Conservation (phyloP, 148 eudicot genomes). For the Chenopodium berlandieri region DNA sequence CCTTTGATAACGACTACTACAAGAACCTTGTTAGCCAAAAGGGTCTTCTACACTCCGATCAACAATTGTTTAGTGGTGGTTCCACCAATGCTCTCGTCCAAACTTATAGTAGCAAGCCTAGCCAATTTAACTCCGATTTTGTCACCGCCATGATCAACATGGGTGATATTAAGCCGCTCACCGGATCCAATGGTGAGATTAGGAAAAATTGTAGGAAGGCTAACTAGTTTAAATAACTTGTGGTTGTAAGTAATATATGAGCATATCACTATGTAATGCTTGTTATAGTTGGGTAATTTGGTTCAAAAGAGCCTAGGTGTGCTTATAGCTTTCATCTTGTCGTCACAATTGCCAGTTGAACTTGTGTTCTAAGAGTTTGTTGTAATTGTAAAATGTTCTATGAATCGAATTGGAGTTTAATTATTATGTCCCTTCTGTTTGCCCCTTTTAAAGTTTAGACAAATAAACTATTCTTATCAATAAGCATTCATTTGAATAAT, state of each 20-base stretch:
- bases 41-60: conserved; percentile 68
- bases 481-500: no score
- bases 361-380: background rate
- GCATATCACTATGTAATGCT: background rate
- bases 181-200: conserved; percentile 57
- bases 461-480: no score
- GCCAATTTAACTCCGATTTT: conserved; percentile 44
- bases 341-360: background rate
- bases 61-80: conserved; percentile 55
- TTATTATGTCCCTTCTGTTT: background rate
- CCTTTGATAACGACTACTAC: conserved; percentile 52
- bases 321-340: background rate
- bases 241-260: background rate
- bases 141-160: conserved; percentile 53
- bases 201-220: conserved; percentile 60
- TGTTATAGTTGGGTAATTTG: background rate
- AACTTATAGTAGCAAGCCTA: conserved; percentile 23
- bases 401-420: no score
- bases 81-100: conserved; percentile 45
- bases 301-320: background rate
- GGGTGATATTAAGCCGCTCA: conserved; percentile 65
- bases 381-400: background rate
- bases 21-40: conserved; percentile 38
- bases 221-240: conserved; percentile 15
- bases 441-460: no score